Conservation (phyloP, 2,329 filamentous ascomycete genomes). For the Periconia sp. region DNA sequence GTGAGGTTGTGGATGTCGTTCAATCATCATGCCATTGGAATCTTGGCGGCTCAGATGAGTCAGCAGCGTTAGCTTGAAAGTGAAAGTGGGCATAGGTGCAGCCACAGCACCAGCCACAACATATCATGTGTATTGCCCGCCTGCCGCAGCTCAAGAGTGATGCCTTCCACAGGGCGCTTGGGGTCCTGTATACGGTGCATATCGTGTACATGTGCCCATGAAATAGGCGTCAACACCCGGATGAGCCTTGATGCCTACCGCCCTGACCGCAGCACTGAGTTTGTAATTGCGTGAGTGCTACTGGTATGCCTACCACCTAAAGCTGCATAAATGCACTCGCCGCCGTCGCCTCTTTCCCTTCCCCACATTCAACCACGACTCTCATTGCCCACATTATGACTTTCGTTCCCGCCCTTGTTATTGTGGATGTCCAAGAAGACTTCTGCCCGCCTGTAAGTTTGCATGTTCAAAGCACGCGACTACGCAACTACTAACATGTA, state of each 20-base stretch:
- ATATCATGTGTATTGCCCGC: too few relatives aligned
- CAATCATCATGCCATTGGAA: constrained; percentile 17
- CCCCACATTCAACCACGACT: not conserved
- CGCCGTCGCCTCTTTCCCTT: not conserved
- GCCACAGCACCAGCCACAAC: not conserved
- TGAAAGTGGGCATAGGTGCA: not conserved
- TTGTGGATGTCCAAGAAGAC: constrained; percentile 92
- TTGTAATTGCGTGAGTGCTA: not conserved
- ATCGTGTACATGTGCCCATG: not conserved
- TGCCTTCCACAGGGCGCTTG: not conserved
- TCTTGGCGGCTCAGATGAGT: constrained; percentile 18
- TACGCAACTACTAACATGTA: not conserved
- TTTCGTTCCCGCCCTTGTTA: constrained; percentile 61
- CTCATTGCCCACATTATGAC: constrained; percentile 18
- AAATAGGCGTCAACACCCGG: too few relatives aligned
- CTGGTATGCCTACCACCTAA: not conserved
- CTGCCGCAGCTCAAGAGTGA: not conserved
- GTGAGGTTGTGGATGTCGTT: constrained; percentile 27
- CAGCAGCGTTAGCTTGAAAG: not conserved
- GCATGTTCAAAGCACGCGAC: not conserved
- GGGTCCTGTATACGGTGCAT: not conserved
- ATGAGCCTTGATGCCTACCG: not conserved
- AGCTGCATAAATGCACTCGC: not conserved
- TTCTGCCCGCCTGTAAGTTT: constrained; percentile 81
- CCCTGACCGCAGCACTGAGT: not conserved